phyloP scores from a whole-genome alignment of 164 flowering plant genomes.

The Tetracentron sinense region DNA sequence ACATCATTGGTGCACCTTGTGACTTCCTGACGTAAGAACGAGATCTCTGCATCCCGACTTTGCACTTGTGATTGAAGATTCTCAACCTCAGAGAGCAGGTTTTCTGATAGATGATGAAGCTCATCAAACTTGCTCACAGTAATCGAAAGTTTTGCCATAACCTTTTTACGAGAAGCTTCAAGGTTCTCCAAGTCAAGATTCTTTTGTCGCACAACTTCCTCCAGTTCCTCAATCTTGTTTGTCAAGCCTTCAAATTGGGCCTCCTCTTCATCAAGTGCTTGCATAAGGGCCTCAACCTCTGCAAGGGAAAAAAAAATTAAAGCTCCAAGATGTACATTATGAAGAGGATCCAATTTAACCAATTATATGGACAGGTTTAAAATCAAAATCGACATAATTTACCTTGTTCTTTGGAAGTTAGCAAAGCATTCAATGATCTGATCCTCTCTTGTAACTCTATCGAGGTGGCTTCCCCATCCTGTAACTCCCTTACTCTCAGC shows the following conservation, averaged over 20 bases:
- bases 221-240: constrained; percentile 51
- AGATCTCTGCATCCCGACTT: constrained; percentile 80
- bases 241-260: constrained; percentile 69
- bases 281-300: constrained; percentile 91
- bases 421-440: constrained; percentile 41
- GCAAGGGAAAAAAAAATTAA: constrained; percentile 13
- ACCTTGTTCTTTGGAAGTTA: constrained; percentile 91
- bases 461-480: constrained; percentile 35
- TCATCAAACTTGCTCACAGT: constrained; percentile 92
- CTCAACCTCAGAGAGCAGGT: constrained; percentile 84
- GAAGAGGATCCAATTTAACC: not conserved
- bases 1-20: constrained; percentile 88
- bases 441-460: constrained; percentile 51
- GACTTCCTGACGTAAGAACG: constrained; percentile 92
- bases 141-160: constrained; percentile 67
- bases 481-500: constrained; percentile 47
- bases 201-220: constrained; percentile 55
- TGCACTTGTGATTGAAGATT: constrained; percentile 81
- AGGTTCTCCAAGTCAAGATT: constrained; percentile 58
- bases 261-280: constrained; percentile 98
- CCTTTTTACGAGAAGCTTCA: constrained; percentile 79
- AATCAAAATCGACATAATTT: constrained; percentile 5
- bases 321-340: not conserved
- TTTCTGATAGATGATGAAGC: constrained; percentile 74
- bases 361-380: not conserved